Evolutionary conservation across 1,284 basidiomycete species (phyloP).

Genomic region (Macrocybe sp.): DNA sequence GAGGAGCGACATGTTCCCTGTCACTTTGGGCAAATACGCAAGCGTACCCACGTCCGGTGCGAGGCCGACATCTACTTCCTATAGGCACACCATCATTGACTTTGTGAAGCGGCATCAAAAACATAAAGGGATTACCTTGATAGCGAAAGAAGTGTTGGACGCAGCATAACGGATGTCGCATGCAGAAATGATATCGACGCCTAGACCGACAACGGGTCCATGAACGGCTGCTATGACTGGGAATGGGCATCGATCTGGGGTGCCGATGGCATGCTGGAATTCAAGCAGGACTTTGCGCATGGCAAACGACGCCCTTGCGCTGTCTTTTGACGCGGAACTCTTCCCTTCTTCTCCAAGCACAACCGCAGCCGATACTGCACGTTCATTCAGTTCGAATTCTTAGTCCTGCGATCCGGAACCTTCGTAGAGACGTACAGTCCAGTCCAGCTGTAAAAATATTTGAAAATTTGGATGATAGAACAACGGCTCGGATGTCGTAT

Average conservation of each 20-base stretch:
- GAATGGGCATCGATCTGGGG: conserved; percentile 68
- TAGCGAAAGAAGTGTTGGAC: conserved; percentile 59
- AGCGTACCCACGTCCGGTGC: conserved; percentile 91
- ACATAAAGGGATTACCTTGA: conserved; percentile 52
- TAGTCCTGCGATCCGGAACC: no score
- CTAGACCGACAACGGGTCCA: conserved; percentile 74
- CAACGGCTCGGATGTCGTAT: conserved; percentile 58
- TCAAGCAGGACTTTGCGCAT: conserved; percentile 48
- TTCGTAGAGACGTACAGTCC: conserved; percentile 52
- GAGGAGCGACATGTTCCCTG: conserved; percentile 75
- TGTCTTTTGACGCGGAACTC: conserved; percentile 29
- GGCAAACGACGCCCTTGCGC: conserved; percentile 49
- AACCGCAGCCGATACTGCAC: no score
- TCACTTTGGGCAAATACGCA: conserved; percentile 79
- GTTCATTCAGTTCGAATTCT: no score
- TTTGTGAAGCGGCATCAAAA: background rate
- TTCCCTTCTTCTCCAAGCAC: no score
- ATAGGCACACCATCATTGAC: conserved; percentile 2
- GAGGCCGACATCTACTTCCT: conserved; percentile 90
- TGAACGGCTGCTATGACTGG: conserved; percentile 87
- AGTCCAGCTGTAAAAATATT: conserved; percentile 81
- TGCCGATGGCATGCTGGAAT: conserved; percentile 72
- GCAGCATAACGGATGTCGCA: conserved; percentile 83
- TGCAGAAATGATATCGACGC: conserved; percentile 70
- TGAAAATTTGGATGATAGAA: conserved; percentile 65